A percentile compares a stretch with the other conserved stretches of the same genome.
Evolutionary conservation across 192 early-diverging fungal genomes (phyloP).

Genomic region (Coemansia sp.): DNA sequence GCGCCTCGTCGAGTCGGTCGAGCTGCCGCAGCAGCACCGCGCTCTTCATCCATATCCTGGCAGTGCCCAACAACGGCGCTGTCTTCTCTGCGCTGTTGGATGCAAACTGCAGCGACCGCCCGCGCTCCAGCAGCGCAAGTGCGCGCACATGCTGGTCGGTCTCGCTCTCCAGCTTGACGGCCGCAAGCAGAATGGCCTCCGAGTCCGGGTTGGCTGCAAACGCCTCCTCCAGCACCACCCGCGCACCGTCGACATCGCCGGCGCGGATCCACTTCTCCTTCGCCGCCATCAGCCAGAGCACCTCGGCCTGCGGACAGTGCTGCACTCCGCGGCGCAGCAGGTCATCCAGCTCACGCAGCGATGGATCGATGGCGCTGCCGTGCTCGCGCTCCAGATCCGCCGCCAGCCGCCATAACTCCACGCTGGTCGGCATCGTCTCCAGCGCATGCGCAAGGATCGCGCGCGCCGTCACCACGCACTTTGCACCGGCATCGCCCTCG

Average conservation of each 20-base stretch:
- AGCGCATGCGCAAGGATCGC: slow-evolving; percentile 85
- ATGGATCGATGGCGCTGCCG: slow-evolving; percentile 73
- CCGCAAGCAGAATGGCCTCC: slow-evolving; percentile 93
- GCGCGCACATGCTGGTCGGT: slow-evolving; percentile 77
- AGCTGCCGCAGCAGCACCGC: slow-evolving; percentile 82
- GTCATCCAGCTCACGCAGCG: slow-evolving; percentile 74
- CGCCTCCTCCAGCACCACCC: slow-evolving; percentile 79
- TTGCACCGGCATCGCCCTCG: not conserved
- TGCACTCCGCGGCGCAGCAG: slow-evolving; percentile 82
- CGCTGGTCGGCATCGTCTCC: slow-evolving; percentile 70
- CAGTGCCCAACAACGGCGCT: slow-evolving; percentile 62
- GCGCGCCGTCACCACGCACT: slow-evolving; percentile 73
- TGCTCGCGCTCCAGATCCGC: slow-evolving; percentile 86
- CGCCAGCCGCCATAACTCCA: slow-evolving; percentile 82
- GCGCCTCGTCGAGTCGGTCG: slow-evolving; percentile 62
- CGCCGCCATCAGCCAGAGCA: slow-evolving; percentile 95
- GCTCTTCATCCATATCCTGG: slow-evolving; percentile 95
- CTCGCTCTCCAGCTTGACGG: slow-evolving; percentile 95
- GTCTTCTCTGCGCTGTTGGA: not conserved
- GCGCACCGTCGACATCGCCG: slow-evolving; percentile 79
- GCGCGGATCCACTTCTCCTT: slow-evolving; percentile 86
- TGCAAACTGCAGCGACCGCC: slow-evolving; percentile 46
- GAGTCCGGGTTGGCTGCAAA: slow-evolving; percentile 88
- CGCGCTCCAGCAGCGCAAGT: slow-evolving; percentile 69
- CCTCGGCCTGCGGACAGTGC: slow-evolving; percentile 87